Base-by-base conservation (phyloP, 2,329 filamentous ascomycete genomes). In the Ophiostoma piceae region DNA sequence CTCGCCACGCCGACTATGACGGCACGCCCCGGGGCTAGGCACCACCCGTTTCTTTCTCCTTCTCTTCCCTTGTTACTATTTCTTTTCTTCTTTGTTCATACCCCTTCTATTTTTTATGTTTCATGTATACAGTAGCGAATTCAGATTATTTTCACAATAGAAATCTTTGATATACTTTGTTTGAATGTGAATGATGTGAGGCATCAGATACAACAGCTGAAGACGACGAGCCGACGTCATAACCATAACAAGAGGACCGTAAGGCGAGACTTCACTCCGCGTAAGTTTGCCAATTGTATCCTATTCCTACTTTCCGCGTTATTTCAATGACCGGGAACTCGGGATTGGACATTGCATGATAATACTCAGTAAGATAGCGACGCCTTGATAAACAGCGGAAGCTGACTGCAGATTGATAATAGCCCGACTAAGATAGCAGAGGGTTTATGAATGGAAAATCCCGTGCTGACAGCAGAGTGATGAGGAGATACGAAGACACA, bases 121-220 rank as follows among this genome's bases (percentile, higher is more conserved):
- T 68, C 11, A 43, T 67, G n/a, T 67, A 41, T 62, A 60, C 32
- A 57, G 39, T 19, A 69, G 68, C 68, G 68, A 66, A 60, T 57
- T 26, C 51, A 57, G 9, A 57, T 57, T 7, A 47, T 47, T 47
- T 47, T 19, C 6, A 6, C 35, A 35, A 35, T 35, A 35, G 35
- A 35, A 35, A 35, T 35, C 35, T 35, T 35, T 8, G 35, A 35
- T 35, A 47, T n/a, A 47, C 6, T 3, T 19, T n/a, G 43, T 16
- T n/a, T 47, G 43, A 8, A n/a, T 47, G 43, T 8, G 12, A 1
- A 41, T 41, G 39, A 11, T 47, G 43, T 7, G 16, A 19, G 43
- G 43, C 39, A 41, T 41, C 11, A 41, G 39, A 41, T 41, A 39
- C 37, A 39, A 3, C 1, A 12, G 12, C 11, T 41, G 12, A 3